A percentile compares a stretch with the other conserved stretches of the same genome.
Conservation (phyloP, 495 filamentous ascomycete genomes). For the Pyrenula massariospora region DNA sequence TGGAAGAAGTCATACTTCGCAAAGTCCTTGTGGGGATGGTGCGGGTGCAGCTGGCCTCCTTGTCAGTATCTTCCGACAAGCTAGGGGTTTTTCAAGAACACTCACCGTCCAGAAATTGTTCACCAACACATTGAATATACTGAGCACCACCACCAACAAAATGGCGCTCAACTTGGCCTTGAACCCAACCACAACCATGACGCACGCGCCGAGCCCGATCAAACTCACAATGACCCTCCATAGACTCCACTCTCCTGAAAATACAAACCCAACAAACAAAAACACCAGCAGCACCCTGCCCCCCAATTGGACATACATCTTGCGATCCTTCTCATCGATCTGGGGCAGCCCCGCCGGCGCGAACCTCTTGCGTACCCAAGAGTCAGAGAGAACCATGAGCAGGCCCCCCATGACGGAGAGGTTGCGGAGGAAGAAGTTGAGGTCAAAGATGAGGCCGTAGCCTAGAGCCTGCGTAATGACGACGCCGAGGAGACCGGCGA, state of each 20-base stretch:
- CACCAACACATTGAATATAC: constrained; percentile 89
- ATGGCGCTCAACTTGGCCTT: constrained; percentile 98
- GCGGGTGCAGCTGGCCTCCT: constrained; percentile 68
- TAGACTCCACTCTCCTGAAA: constrained; percentile 84
- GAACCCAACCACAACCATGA: constrained; percentile 99
- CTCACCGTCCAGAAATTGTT: constrained; percentile 99
- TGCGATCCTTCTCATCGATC: constrained; percentile 96
- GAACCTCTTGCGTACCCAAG: constrained; percentile 94
- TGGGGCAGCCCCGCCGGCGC: constrained; percentile 88
- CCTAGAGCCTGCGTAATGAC: constrained; percentile 94
- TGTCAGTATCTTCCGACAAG: constrained; percentile 12
- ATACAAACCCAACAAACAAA: constrained; percentile 91
- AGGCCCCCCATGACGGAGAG: constrained; percentile 92
- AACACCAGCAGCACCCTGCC: constrained; percentile 95
- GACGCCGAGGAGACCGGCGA: constrained; percentile 77
- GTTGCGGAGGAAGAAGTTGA: constrained; percentile 99
- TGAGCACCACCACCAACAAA: constrained; percentile 84
- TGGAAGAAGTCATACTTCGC: constrained; percentile 99
- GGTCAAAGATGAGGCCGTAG: constrained; percentile 96
- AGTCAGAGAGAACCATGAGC: constrained; percentile 95
- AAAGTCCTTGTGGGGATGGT: constrained; percentile 98
- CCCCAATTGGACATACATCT: constrained; percentile 99
- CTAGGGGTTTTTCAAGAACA: constrained; percentile 8
- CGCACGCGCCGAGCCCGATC: constrained; percentile 78
- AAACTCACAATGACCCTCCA: constrained; percentile 72